These are phyloP conservation scores for Rhodomyrtus psidioides DNA, from an alignment of 441 rosid species.

Conservation along the genomic window DNA sequence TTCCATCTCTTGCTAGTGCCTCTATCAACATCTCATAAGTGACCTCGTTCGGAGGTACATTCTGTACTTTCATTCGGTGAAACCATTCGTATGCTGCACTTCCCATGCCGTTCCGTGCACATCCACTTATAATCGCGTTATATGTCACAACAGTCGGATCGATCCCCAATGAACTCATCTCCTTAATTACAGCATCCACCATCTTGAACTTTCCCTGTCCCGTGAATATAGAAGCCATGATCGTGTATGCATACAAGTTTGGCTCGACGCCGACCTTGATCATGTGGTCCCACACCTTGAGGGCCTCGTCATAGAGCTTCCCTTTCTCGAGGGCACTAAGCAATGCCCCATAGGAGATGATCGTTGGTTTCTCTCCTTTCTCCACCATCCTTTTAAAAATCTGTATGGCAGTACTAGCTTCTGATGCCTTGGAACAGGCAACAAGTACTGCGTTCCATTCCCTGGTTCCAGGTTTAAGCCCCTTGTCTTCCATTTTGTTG, in stretches of 20 bases:
- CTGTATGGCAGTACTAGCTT: constrained; percentile 63
- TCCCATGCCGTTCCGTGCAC: constrained; percentile 45
- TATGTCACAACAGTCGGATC: constrained; percentile 81
- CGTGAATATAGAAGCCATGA: constrained; percentile 68
- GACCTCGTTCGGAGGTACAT: constrained; percentile 56
- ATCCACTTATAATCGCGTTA: constrained; percentile 74
- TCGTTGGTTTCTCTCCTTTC: constrained; percentile 74
- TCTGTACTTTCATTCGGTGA: constrained; percentile 59
- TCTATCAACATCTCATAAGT: constrained; percentile 69
- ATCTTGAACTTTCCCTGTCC: constrained; percentile 50
- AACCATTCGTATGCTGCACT: constrained; percentile 86
- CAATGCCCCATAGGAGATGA: constrained; percentile 68
- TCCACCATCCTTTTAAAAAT: constrained; percentile 79
- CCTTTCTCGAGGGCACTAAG: constrained; percentile 89
- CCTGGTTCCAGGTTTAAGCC: constrained; percentile 62
- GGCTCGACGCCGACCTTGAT: constrained; percentile 62
- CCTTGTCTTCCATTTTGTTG: constrained; percentile 80
- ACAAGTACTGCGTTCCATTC: constrained; percentile 84
- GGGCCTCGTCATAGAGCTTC: constrained; percentile 61
- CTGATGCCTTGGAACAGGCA: constrained; percentile 82
- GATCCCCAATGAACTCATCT: constrained; percentile 53
- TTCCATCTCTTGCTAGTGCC: constrained; percentile 63
- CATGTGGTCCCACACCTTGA: constrained; percentile 89
- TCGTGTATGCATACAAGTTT: constrained; percentile 67
- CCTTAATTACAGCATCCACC: constrained; percentile 52